A percentile compares a stretch with the other conserved stretches of the same genome.
phyloP scores from a whole-genome alignment of 331 rosid genomes.

The Quercus tomentella region DNA sequence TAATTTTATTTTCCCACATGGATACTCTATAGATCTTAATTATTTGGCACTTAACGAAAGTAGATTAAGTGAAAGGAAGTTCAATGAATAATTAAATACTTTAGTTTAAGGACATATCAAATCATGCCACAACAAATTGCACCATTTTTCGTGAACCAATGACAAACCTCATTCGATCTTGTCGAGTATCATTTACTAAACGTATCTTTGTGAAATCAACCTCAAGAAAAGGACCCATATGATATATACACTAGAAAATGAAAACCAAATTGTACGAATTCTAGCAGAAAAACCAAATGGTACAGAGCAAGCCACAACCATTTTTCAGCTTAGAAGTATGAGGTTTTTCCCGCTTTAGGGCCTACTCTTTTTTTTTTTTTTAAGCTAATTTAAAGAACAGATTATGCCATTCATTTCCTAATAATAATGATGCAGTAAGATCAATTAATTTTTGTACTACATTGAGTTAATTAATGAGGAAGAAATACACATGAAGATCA shows the following conservation, averaged over 20 bases:
- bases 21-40: too few relatives aligned
- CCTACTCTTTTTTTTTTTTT: not conserved
- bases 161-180: not conserved
- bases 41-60: too few relatives aligned
- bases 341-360: not conserved
- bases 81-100: too few relatives aligned
- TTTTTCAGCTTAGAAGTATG: not conserved
- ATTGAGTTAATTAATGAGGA: too few relatives aligned
- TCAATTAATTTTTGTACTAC: too few relatives aligned
- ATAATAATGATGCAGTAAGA: not conserved
- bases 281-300: not conserved
- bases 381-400: too few relatives aligned
- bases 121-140: conserved; percentile 24
- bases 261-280: not conserved
- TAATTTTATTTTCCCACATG: too few relatives aligned
- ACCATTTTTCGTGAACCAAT: not conserved
- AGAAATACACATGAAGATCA: too few relatives aligned
- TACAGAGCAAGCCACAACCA: not conserved
- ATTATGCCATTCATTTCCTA: not conserved
- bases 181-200: conserved; percentile 1
- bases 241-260: not conserved
- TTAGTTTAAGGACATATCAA: conserved; percentile 21
- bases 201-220: not conserved
- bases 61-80: too few relatives aligned
- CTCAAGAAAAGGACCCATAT: conserved; percentile 13